Conservation (phyloP, 768 basidiomycete species). For the Lactarius sp. region DNA sequence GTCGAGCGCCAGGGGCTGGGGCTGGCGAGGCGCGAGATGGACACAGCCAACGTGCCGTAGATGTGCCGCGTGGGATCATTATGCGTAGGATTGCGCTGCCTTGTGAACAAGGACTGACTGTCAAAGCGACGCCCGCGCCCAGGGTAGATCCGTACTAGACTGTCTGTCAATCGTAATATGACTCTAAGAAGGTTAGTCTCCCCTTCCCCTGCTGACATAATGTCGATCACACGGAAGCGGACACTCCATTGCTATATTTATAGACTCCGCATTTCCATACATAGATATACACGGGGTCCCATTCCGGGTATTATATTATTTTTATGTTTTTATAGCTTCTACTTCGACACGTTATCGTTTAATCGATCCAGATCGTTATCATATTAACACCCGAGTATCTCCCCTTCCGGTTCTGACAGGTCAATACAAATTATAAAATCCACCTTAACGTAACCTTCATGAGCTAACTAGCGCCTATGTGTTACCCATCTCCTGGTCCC, state of each 20-base stretch:
- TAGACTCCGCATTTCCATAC: not conserved
- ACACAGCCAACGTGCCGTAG: not conserved
- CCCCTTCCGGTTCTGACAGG: too few species aligned
- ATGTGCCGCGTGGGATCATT: not conserved
- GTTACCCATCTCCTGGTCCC: too few species aligned
- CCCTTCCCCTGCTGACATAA: not conserved
- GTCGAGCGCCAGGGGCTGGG: slow-evolving; percentile 7
- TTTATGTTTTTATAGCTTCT: not conserved
- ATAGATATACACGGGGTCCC: not conserved
- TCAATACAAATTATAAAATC: too few species aligned
- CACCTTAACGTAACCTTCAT: too few species aligned
- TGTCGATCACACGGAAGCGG: not conserved
- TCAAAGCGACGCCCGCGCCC: too few species aligned
- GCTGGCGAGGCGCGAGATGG: not conserved
- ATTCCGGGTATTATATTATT: too few species aligned
- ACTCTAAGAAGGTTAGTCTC: not conserved
- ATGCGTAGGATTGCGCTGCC: too few species aligned
- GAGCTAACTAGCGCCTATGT: too few species aligned
- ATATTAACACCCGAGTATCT: too few species aligned
- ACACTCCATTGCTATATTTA: not conserved
- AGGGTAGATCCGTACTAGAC: not conserved
- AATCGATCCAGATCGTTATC: too few species aligned
- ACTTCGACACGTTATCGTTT: too few species aligned
- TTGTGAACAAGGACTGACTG: too few species aligned
- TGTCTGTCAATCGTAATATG: not conserved